Base-by-base conservation (phyloP, 2,329 filamentous ascomycete genomes). In the Fusarium decemcellulare region DNA sequence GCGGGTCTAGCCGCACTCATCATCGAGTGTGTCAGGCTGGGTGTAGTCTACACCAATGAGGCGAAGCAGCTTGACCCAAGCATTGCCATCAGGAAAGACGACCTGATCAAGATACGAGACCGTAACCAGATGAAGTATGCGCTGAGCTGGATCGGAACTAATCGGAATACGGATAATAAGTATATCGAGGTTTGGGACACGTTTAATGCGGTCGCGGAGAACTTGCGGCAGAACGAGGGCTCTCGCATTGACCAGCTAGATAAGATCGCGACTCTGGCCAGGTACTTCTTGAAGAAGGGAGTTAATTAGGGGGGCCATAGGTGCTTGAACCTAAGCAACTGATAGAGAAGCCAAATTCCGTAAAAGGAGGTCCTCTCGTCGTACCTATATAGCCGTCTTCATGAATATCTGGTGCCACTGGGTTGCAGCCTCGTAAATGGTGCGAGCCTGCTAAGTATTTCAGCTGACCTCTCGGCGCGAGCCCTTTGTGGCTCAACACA, bases 1-100 rank as follows among this genome's bases (percentile, higher is more conserved):
- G 65, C 50, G 2, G 65, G 58, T 0, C 40, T 66, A 9, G 54
- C 62, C 5, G 59, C 58, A 2, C 62, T 66, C 5, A 50, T 66
- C 2, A 59, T 63, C 18, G 60, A 63, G 30, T 59, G 55, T 15
- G 54, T 59, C 27, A 47, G 60, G 27, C 36, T 14, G 12, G 53
- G 62, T 0, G 51, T 65, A 2, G 29, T 59, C 1, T 59, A 63
- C n/a, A 68, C 63, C 7, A 29, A 58, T 16, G 10, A 52, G 39
- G 32, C 39, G 9, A 44, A 58, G 5, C 14, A 43, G 23, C 6
- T 40, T 6, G 42, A 42, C 29, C 58, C 32, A 16, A 61, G 6
- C 3, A 36, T 39, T 15, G 36, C 40, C 11, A 50, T 66, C 12
- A 15, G 44, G 8, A 62, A 60, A 5, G 53, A 59, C 1, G 16